Percentiles rank a stretch among this genome's conserved stretches.
Conservation (phyloP, 2,329 filamentous ascomycete species). For the Cryphonectria carpinicola region DNA sequence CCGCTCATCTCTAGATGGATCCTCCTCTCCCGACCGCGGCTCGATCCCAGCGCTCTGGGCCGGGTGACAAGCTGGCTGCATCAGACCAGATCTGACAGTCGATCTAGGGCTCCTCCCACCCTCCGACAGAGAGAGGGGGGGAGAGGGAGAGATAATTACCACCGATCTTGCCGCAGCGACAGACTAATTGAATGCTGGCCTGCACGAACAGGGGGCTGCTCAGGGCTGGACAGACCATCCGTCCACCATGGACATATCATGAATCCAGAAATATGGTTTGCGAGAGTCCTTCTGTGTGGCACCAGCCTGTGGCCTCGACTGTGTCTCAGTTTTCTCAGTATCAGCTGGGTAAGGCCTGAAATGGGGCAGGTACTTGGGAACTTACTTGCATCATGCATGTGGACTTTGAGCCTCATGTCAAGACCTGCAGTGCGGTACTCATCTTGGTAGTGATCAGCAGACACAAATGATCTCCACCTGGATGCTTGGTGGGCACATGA, state of each 20-base stretch:
- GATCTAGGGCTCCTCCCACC: neutral
- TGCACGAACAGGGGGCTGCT: neutral
- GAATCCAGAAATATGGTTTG: neutral
- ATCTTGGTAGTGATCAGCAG: neutral
- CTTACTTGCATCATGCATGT: neutral
- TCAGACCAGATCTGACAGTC: neutral
- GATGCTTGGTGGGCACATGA: neutral
- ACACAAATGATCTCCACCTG: neutral
- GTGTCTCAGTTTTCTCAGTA: neutral
- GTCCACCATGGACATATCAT: neutral
- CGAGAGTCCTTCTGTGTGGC: neutral
- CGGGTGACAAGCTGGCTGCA: neutral
- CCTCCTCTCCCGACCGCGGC: neutral
- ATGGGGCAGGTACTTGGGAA: neutral
- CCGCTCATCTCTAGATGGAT: neutral
- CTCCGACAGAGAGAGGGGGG: neutral
- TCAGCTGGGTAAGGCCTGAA: neutral
- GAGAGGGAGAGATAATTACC: neutral
- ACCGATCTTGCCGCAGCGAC: neutral
- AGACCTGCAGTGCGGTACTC: neutral
- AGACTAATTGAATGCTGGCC: neutral
- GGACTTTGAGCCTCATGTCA: neutral
- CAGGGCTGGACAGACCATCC: neutral
- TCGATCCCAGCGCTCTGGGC: neutral
- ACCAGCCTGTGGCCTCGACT: neutral